phyloP scores from a whole-genome alignment of 2,329 filamentous ascomycete species.

The Arthroderma sp. region DNA sequence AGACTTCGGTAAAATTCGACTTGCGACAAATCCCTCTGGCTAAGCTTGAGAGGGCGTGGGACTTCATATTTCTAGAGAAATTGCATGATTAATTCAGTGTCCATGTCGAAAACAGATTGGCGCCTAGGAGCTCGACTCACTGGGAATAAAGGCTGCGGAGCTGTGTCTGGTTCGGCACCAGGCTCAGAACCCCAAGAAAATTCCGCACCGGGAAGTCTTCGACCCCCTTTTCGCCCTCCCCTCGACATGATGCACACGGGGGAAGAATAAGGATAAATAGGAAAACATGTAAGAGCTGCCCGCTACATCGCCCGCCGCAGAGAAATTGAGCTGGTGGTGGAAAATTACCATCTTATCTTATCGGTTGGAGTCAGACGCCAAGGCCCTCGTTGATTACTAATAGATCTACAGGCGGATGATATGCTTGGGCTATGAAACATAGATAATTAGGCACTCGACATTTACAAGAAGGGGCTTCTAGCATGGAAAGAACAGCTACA shows the following conservation, averaged over 20 bases:
- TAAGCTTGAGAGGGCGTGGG: conserved; percentile 21
- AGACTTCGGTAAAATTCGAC: conserved; percentile 39
- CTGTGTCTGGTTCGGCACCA: conserved; percentile 29
- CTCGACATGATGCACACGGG: not conserved
- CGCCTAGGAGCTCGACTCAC: conserved; percentile 20
- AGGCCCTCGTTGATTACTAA: too few relatives aligned
- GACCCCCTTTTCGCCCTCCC: conserved; percentile 24
- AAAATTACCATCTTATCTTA: too few relatives aligned
- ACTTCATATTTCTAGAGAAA: conserved; percentile 25
- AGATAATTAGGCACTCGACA: too few relatives aligned
- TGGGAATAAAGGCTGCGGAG: conserved; percentile 35
- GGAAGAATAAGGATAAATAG: too few relatives aligned
- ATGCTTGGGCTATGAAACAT: too few relatives aligned
- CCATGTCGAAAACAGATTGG: not conserved
- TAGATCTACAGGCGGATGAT: too few relatives aligned
- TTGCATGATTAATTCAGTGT: not conserved
- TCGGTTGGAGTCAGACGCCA: too few relatives aligned
- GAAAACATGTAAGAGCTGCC: too few relatives aligned
- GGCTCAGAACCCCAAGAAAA: conserved; percentile 29
- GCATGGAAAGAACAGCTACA: too few relatives aligned
- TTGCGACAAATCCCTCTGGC: conserved; percentile 32
- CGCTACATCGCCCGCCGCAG: too few relatives aligned
- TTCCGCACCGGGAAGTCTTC: conserved; percentile 28
- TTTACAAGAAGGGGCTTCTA: too few relatives aligned
- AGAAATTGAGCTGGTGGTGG: too few relatives aligned